These are phyloP conservation scores for Neoascochyta sp. DNA, from an alignment of 2,329 filamentous ascomycete genomes.

Conservation along the genomic window DNA sequence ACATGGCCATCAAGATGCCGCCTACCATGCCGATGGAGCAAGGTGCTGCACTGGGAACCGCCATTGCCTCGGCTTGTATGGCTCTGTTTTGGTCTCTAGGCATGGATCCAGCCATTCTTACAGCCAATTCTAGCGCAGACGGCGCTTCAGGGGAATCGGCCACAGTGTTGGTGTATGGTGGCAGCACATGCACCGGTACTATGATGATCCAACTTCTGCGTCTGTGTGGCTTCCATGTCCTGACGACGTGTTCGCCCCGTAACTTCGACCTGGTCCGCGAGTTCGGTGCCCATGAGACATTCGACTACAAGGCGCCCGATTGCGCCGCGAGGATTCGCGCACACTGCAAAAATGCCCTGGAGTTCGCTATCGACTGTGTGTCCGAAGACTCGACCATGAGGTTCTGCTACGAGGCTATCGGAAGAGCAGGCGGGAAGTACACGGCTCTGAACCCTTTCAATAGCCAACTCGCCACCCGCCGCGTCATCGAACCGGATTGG, in stretches of 20 bases:
- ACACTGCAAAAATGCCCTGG: too few relatives aligned
- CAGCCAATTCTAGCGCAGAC: slow-evolving; percentile 38
- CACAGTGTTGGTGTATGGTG: slow-evolving; percentile 35
- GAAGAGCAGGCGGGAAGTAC: too few relatives aligned
- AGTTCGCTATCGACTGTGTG: too few relatives aligned
- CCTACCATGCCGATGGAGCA: slow-evolving; percentile 49
- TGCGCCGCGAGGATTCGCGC: too few relatives aligned
- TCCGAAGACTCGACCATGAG: too few relatives aligned
- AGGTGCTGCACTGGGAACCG: slow-evolving; percentile 51
- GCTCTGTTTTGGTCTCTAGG: slow-evolving; percentile 43
- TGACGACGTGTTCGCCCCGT: slow-evolving; percentile 4
- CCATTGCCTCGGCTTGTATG: slow-evolving; percentile 51
- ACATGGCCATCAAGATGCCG: slow-evolving; percentile 47
- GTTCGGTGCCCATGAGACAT: slow-evolving; percentile 1
- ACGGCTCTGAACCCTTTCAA: too few relatives aligned
- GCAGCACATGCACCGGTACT: slow-evolving; percentile 1
- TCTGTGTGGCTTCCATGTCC: slow-evolving; percentile 17
- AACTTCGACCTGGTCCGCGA: slow-evolving; percentile 6
- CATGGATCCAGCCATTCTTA: slow-evolving; percentile 45
- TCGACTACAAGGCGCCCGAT: slow-evolving; percentile 49
- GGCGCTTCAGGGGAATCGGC: too few relatives aligned
- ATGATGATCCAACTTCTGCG: slow-evolving; percentile 23
- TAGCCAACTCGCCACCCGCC: too few relatives aligned
- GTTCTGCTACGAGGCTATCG: too few relatives aligned
- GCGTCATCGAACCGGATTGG: too few relatives aligned